Evolutionary conservation across 140 eudicot genomes (phyloP), one percentile per base, ranked within the genome.

Genomic region (Flaveria floridana): DNA sequence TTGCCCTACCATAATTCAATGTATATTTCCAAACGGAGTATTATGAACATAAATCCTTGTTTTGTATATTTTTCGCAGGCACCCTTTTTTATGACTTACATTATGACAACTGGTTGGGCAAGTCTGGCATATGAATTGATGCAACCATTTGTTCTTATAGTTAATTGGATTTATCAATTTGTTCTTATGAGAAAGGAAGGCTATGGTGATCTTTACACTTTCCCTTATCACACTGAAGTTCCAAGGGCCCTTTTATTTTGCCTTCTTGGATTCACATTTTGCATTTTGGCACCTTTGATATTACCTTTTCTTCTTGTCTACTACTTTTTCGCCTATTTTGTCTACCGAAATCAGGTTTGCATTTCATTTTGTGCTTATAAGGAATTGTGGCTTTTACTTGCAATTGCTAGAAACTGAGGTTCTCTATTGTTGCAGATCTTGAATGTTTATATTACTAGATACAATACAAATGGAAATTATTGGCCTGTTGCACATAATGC

Each of bases 31-130:
- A 44, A 44, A 10, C 2, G 11, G 11, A 44, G 56, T 34, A 18
- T 47, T 50, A 52, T 4, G 18, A 8, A 51, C 26, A 39, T 34
- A 14, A 6, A 2, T 41, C n/a, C 46, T 37, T 65, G 16, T 44
- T 44, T 44, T 13, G 53, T n/a, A 68, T 68, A 2, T 12, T 64
- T 76, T 57, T 82, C 83, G 80, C 92, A 95, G 99, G 96, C 95
- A 2, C 82, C 88, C 66, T 88, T 88, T 83, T 95, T 95, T 75
- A 91, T 88, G 92, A 82, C 95, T 9, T 95, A 95, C 56, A 85
- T 91, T 18, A 75, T 95, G 86, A 95, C 99, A 58, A 85, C 96
- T 21, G 99, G 99, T 39, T 95, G 99, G 99, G 86, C 99, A 6
- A 91, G 97, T 84, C 71, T 95, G 81, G 91, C 99, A 28, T 77